Evolutionary conservation across 176 grass and related monocot genomes (phyloP), one percentile per base, ranked within the genome.

Genomic region (Pontederia crassipes): DNA sequence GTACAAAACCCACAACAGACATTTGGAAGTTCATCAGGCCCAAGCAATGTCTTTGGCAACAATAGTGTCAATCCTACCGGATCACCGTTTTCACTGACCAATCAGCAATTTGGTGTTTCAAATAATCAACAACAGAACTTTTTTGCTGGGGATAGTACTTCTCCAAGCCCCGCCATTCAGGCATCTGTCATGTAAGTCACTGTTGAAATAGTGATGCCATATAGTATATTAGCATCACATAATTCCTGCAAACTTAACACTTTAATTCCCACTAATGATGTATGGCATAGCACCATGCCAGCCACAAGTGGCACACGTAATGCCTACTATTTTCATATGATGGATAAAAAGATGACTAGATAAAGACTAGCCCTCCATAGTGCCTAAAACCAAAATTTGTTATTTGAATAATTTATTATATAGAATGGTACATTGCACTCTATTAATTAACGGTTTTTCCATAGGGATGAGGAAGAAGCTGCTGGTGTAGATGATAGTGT

Each of bases 51-150:
- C 11, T 8, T 48, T 50, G 48, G 48, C 28, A 65, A 65, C 13
- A 5, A 14, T 51, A 24, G 18, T 28, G 62, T n/a, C 24, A 65
- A 14, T 17, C 4, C 46, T 65, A 27, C 8, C 51, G 62, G 62
- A 18, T 65, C 62, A 14, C 62, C 32, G 2, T 62, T 62, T n/a
- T 9, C 28, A 10, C 11, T 45, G 47, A 3, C 8, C 12, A 4
- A 46, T 18, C 62, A 65, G 62, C 46, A 51, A 50, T 65, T 50
- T 27, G 62, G 46, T 27, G 62, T 6, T 20, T 50, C 47, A n/a
- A 65, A 65, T 15, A 65, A 50, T 28, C 62, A 65, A 65, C 62
- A 65, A 27, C 47, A 14, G 2, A 65, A 65, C 62, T 51, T 15
- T 65, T 12, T 51, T 13, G 50, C 12, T 51, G 48, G 62, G 48